phyloP scores from a whole-genome alignment of 192 early-diverging fungal species.

The Backusella morwellensis region DNA sequence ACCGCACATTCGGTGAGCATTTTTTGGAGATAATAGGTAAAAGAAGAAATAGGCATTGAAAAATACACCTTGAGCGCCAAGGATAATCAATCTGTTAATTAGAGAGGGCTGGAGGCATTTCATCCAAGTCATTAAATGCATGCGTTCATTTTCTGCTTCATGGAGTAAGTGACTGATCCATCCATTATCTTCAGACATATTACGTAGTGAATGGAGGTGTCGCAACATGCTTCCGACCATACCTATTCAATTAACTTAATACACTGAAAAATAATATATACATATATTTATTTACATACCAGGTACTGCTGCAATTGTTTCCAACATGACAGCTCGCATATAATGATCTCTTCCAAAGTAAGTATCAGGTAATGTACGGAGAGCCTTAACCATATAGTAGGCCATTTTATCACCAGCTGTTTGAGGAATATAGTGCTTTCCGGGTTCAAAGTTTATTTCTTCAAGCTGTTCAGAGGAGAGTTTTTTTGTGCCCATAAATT shows the following conservation, averaged over 20 bases:
- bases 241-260: conserved; percentile 59
- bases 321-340: conserved; percentile 77
- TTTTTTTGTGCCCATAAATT: conserved; percentile 51
- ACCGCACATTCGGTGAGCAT: conserved; percentile 82
- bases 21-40: conserved; percentile 79
- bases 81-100: conserved; percentile 65
- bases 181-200: conserved; percentile 80
- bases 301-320: conserved; percentile 70
- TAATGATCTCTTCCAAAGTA: conserved; percentile 78
- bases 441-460: conserved; percentile 55
- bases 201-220: conserved; percentile 75
- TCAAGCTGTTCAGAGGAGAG: conserved; percentile 59
- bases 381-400: conserved; percentile 56
- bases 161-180: conserved; percentile 90
- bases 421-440: conserved; percentile 61
- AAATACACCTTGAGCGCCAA: conserved; percentile 83
- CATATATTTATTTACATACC: conserved; percentile 30
- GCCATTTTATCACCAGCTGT: conserved; percentile 62
- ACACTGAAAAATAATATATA: not conserved
- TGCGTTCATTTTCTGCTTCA: conserved; percentile 91
- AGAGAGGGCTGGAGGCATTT: conserved; percentile 61
- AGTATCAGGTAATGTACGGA: conserved; percentile 62
- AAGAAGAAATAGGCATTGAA: conserved; percentile 87
- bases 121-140: conserved; percentile 70
- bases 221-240: conserved; percentile 85